Percentiles rank a stretch among this genome's conserved stretches.
Conservation (phyloP, 768 basidiomycete species). For the Artomyces pyxidatus region DNA sequence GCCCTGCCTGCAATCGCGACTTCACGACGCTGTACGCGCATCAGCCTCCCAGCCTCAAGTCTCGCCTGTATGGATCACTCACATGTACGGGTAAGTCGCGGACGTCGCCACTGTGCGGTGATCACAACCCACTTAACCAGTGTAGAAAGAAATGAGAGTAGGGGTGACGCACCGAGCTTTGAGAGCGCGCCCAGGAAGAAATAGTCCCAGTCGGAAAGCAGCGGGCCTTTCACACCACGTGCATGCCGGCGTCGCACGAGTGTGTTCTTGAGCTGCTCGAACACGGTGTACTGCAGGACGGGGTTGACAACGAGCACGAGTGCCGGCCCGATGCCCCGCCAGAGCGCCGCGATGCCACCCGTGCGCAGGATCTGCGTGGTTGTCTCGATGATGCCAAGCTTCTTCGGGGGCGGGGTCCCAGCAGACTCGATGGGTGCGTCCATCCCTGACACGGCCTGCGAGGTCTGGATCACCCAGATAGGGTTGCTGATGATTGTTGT, state of each 20-base stretch:
- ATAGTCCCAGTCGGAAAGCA: slow-evolving; percentile 79
- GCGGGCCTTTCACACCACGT: slow-evolving; percentile 34
- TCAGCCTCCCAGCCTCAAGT: neutral
- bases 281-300: slow-evolving; percentile 88
- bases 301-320: slow-evolving; percentile 91
- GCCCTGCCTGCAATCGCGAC: slow-evolving; percentile 71
- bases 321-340: slow-evolving; percentile 92
- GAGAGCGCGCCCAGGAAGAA: slow-evolving; percentile 93
- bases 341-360: slow-evolving; percentile 77
- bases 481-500: slow-evolving; percentile 90
- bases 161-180: slow-evolving; percentile 57
- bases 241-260: slow-evolving; percentile 56
- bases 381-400: slow-evolving; percentile 58
- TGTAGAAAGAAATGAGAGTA: neutral
- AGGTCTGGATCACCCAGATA: slow-evolving; percentile 94
- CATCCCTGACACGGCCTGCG: slow-evolving; percentile 66
- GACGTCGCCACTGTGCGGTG: slow-evolving; percentile 33
- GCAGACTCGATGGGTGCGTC: slow-evolving; percentile 16
- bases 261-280: slow-evolving; percentile 90
- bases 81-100: slow-evolving; percentile 73
- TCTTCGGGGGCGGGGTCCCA: slow-evolving; percentile 30
- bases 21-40: slow-evolving; percentile 50
- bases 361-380: slow-evolving; percentile 60
- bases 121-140: neutral
- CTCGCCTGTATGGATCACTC: no score